A percentile compares a stretch with the other conserved stretches of the same genome.
These are phyloP conservation scores for Astrothelium subdiscretum DNA, from an alignment of 495 filamentous ascomycete species.

Conservation along the genomic window DNA sequence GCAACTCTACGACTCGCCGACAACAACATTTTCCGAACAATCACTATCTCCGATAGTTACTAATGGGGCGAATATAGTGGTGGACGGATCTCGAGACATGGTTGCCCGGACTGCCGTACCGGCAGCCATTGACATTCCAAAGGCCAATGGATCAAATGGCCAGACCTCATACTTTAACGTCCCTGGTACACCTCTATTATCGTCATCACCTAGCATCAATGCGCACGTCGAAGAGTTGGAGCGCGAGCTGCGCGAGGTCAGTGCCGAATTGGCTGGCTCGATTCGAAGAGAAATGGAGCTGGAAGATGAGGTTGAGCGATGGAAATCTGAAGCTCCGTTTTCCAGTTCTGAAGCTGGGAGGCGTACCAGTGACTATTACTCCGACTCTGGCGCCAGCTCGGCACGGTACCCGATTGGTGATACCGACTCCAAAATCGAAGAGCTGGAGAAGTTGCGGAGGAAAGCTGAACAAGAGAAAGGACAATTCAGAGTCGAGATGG, in stretches of 20 bases:
- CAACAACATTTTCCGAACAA: conserved; percentile 51
- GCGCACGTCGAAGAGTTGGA: conserved; percentile 65
- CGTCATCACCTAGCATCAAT: conserved; percentile 34
- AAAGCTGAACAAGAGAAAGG: conserved; percentile 86
- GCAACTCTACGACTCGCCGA: conserved; percentile 46
- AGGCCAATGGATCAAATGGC: conserved; percentile 20
- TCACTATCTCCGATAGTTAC: conserved; percentile 42
- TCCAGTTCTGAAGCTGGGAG: conserved; percentile 37
- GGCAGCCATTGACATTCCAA: conserved; percentile 28
- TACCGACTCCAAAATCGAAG: conserved; percentile 57
- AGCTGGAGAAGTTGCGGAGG: conserved; percentile 71
- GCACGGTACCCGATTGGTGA: conserved; percentile 56
- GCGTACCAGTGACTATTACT: conserved; percentile 95
- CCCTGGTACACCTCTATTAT: conserved; percentile 27
- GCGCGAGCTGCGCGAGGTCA: conserved; percentile 85
- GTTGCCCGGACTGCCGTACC: conserved; percentile 27
- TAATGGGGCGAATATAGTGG: conserved; percentile 7
- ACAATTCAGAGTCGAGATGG: conserved; percentile 70
- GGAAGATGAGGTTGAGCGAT: conserved; percentile 80
- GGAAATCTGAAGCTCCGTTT: conserved; percentile 57
- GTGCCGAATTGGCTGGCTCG: conserved; percentile 79
- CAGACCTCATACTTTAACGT: conserved; percentile 25
- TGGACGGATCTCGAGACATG: conserved; percentile 25
- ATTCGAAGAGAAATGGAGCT: conserved; percentile 94
- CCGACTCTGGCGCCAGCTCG: conserved; percentile 84